phyloP scores from a whole-genome alignment of 2,329 filamentous ascomycete genomes.

The Chaetomiaceae sp. region DNA sequence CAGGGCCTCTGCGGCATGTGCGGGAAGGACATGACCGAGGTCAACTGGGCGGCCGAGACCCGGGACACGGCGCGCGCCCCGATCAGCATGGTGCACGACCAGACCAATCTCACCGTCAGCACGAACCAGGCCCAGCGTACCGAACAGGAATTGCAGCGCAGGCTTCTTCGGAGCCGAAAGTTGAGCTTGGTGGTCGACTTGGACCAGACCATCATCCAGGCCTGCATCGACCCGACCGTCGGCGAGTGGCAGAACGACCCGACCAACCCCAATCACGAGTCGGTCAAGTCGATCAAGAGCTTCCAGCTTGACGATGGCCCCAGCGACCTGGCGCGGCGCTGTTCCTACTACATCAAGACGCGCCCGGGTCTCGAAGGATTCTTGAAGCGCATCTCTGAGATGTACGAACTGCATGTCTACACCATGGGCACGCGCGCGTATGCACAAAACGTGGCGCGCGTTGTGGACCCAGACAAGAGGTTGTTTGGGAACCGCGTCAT shows the following conservation, averaged over 20 bases:
- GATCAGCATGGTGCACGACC: conserved; percentile 93
- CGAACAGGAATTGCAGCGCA: conserved; percentile 80
- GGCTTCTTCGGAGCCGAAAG: conserved; percentile 74
- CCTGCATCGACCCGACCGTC: conserved; percentile 92
- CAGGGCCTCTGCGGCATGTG: conserved; percentile 87
- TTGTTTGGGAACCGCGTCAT: conserved; percentile 93
- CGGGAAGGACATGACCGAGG: conserved; percentile 92
- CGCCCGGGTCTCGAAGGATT: conserved; percentile 82
- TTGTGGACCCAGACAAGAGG: conserved; percentile 84
- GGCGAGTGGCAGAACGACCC: conserved; percentile 91
- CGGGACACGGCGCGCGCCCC: conserved; percentile 80
- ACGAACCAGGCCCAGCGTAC: conserved; percentile 71
- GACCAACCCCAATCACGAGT: conserved; percentile 82
- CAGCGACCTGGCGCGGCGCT: conserved; percentile 62
- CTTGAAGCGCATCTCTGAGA: conserved; percentile 66
- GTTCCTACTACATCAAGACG: conserved; percentile 98
- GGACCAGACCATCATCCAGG: conserved; percentile 97
- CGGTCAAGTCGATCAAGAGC: conserved; percentile 79
- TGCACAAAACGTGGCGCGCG: conserved; percentile 82
- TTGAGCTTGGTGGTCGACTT: conserved; percentile 93
- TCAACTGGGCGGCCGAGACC: conserved; percentile 75
- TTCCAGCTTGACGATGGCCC: conserved; percentile 91
- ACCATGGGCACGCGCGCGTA: conserved; percentile 99
- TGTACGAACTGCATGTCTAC: conserved; percentile 96
- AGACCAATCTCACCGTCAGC: conserved; percentile 81